These are phyloP conservation scores for Dictyostelium brefeldianum DNA, from an alignment of 78 protist genomes.

Conservation along the genomic window DNA sequence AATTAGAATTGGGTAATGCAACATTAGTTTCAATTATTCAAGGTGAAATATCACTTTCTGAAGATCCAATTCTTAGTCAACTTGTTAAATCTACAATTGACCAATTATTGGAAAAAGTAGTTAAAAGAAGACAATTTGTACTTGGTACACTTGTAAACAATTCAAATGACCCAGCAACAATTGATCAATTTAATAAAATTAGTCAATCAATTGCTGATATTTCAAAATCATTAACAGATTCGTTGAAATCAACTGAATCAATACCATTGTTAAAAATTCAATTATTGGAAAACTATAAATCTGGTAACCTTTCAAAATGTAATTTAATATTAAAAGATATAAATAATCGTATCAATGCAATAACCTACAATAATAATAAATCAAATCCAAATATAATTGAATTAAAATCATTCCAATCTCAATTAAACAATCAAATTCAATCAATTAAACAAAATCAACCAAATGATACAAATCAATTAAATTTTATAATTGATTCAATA, in stretches of 20 bases:
- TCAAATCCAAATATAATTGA: too few species aligned
- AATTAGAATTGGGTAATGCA: slow-evolving; percentile 13
- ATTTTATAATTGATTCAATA: not conserved
- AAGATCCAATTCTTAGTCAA: not conserved
- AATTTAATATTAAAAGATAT: slow-evolving; percentile 16
- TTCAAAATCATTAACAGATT: slow-evolving; percentile 28
- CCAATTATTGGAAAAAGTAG: not conserved
- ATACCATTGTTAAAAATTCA: slow-evolving; percentile 16
- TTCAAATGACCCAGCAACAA: not conserved
- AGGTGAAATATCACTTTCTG: not conserved
- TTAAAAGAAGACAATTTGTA: not conserved
- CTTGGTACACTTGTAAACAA: not conserved
- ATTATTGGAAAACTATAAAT: not conserved
- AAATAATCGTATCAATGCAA: not conserved
- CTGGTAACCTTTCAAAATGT: not conserved
- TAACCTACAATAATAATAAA: not conserved
- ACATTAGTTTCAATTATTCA: slow-evolving; percentile 34
- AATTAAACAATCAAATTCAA: not conserved
- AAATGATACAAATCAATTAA: slow-evolving; percentile 1
- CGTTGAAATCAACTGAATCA: slow-evolving; percentile 15
- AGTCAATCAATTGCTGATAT: slow-evolving; percentile 15
- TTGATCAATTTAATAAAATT: not conserved
- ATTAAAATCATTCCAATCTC: too few species aligned
- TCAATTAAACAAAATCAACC: not conserved
- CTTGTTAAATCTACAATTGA: not conserved